Base-by-base conservation (phyloP, 2,329 filamentous ascomycete species). In the Corynespora cassiicola region DNA sequence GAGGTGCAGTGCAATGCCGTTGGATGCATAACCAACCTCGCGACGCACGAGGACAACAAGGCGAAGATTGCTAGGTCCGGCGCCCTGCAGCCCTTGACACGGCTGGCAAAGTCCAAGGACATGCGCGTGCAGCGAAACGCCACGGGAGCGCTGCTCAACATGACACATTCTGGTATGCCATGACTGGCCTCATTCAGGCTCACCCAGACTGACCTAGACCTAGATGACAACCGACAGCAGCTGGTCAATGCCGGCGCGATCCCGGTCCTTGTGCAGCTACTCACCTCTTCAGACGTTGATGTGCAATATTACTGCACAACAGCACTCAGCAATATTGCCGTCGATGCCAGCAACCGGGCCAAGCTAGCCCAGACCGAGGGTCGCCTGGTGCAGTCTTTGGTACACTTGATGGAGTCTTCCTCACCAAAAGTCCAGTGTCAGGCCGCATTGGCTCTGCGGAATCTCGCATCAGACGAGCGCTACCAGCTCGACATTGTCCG, bases 251-350 rank as follows among this genome's bases (percentile, higher is more conserved):
- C 94, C 29, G 92, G 92, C 48, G 94, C 94, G n/a, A 96, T 99
- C 52, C 94, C 94, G 5, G 92, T 99, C 7, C 84, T 99, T 17
- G 94, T 99, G 25, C 90, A 96, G 64, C 84, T 99, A 16, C 84
- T 99, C 29, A 90, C 89, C 7, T 97, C 94, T 17, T 76, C 86
- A 42, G 94, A 99, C 63, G 91, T 96, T 53, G 94, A 99, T 65
- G 94, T 99, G 20, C 94, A 99, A 73, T 99, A 99, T 73, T 99
- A 99, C 73, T 99, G 94, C 75, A 99, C 94, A 12, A 99, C 94
- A 4, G 94, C 94, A 9, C 81, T 99, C 42, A 97, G 92, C 78
- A 99, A 99, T 69, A 99, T 99, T 56, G 94, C 94, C 6, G 94
- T 99, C 36, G 94, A 99, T 65, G 80, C 87, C 29, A 87, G 84